Percentiles rank a stretch among this genome's conserved stretches.
phyloP scores from a whole-genome alignment of 2,329 filamentous ascomycete genomes.

The Fusarium longipes region DNA sequence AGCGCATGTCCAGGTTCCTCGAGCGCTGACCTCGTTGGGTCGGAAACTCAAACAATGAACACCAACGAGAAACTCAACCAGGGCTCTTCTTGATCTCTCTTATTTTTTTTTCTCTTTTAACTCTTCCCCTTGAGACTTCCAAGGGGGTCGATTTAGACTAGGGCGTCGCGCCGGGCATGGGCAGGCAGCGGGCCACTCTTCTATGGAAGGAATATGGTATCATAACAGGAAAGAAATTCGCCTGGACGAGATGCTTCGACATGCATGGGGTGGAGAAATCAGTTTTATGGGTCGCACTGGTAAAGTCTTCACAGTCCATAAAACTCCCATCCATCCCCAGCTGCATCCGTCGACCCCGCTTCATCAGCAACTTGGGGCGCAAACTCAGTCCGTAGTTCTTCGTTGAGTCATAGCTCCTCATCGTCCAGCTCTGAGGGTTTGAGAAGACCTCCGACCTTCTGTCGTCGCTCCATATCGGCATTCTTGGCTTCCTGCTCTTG shows the following conservation, averaged over 20 bases:
- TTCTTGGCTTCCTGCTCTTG: constrained; percentile 86
- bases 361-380: constrained; percentile 53
- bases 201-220: constrained; percentile 49
- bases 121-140: constrained; percentile 15
- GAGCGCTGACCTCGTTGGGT: constrained; percentile 3
- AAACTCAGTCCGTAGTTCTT: constrained; percentile 74
- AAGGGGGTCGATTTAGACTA: constrained; percentile 21
- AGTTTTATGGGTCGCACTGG: neutral
- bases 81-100: constrained; percentile 24
- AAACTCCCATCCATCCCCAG: constrained; percentile 71
- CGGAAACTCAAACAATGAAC: constrained; percentile 9
- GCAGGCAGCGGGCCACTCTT: constrained; percentile 38
- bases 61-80: constrained; percentile 13
- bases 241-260: constrained; percentile 26
- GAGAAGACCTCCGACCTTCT: constrained; percentile 94
- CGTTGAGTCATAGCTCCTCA: constrained; percentile 86
- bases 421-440: constrained; percentile 98
- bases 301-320: constrained; percentile 64
- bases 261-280: neutral
- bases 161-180: constrained; percentile 25
- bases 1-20: constrained; percentile 10
- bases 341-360: constrained; percentile 43
- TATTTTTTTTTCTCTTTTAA: constrained; percentile 1
- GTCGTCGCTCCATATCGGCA: constrained; percentile 88
- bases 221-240: constrained; percentile 48